A percentile compares a stretch with the other conserved stretches of the same genome.
Conservation (phyloP, 2,329 filamentous ascomycete species). For the Emericellopsis atlantica region DNA sequence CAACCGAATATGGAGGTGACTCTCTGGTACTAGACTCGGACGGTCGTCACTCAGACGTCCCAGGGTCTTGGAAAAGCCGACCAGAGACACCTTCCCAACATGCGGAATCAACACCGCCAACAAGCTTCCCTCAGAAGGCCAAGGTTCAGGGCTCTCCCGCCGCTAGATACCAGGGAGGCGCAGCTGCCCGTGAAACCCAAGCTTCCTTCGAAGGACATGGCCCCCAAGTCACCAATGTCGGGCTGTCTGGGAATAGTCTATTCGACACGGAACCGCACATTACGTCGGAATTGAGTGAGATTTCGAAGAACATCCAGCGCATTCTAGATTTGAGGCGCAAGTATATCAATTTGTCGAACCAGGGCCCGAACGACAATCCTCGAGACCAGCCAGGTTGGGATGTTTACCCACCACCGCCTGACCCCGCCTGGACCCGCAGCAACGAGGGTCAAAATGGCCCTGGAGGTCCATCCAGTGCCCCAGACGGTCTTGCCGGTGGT, state of each 20-base stretch:
- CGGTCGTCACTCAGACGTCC: not conserved
- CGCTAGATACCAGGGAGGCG: slow-evolving; percentile 1
- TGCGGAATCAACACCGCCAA: not conserved
- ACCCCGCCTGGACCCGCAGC: slow-evolving; percentile 62
- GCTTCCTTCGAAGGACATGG: slow-evolving; percentile 5
- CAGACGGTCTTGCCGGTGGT: not conserved
- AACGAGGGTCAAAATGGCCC: slow-evolving; percentile 5
- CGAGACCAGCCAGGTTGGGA: slow-evolving; percentile 73
- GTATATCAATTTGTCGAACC: slow-evolving; percentile 76
- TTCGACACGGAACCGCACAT: slow-evolving; percentile 66
- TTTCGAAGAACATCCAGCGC: slow-evolving; percentile 83
- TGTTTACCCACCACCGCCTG: slow-evolving; percentile 84
- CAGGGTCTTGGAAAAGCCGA: not conserved
- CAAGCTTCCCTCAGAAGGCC: not conserved
- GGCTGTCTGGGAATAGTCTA: slow-evolving; percentile 33
- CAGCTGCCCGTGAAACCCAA: slow-evolving; percentile 3
- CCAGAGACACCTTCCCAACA: not conserved
- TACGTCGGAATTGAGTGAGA: slow-evolving; percentile 69
- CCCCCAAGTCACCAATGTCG: slow-evolving; percentile 8
- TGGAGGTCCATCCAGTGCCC: not conserved
- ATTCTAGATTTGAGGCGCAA: slow-evolving; percentile 81
- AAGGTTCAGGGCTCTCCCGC: not conserved
- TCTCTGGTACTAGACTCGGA: slow-evolving; percentile 16
- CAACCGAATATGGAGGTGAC: slow-evolving; percentile 22
- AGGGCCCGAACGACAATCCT: slow-evolving; percentile 74